Evolutionary conservation across 805 yeast genomes (phyloP), one percentile per base, ranked within the genome.

Genomic region (Candida nanaspora): DNA sequence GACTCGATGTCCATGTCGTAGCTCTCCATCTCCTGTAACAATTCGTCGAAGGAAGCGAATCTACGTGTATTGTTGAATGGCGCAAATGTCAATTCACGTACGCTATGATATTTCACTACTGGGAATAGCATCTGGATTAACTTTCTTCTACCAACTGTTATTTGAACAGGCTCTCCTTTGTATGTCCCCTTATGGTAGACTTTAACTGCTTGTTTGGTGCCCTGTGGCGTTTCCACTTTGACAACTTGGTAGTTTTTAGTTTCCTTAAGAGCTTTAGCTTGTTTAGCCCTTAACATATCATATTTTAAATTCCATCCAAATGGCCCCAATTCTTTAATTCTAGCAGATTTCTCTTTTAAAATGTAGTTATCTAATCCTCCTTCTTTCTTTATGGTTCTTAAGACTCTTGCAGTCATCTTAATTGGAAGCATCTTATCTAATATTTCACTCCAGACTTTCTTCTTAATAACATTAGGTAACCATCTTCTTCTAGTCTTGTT

Each of bases 291-390:
- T 62, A 91, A 60, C 14, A 93, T 79, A 42, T 78, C 75, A 60
- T 82, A 89, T 55, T 91, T 82, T 50, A 93, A 69, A 52, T 76
- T 76, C 98, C 98, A 93, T 27, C 98, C 98, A 42, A 76, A 70
- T 41, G 89, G 82, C 0, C 98, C 98, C 55, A 93, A 67, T 59
- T 93, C 95, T 67, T 93, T 93, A 48, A 86, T 70, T 66, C 98
- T 74, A 3, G 95, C 94, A 6, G 94, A 70, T 50, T 84, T 86
- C 44, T 88, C 95, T 63, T 93, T 93, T 33, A 79, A 72, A 46
- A 93, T 62, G 58, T 93, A 93, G 48, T 80, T 80, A 57, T 93
- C 99, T 42, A 93, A 69, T 5, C 99, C 98, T 46, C 98, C 98
- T 61, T 91, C 98, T 52, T 80, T 86, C 43, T 86, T 82, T 44